Percentiles rank a stretch among this genome's conserved stretches.
phyloP scores from a whole-genome alignment of 768 basidiomycete genomes.

The Tylopilus rubrobrunneus region DNA sequence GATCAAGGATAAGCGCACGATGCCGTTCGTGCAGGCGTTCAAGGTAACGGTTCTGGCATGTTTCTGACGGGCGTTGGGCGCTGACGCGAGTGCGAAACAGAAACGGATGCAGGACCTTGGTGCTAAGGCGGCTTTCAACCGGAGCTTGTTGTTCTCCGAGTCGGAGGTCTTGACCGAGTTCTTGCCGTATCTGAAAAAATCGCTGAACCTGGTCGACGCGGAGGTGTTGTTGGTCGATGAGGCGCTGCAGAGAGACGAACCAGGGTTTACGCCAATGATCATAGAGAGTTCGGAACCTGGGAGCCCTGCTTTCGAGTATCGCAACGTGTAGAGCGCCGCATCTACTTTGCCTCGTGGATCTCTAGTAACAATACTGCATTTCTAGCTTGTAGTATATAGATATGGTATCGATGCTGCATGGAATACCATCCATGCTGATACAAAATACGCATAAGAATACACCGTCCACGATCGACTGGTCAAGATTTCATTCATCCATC shows the following conservation, averaged over 20 bases:
- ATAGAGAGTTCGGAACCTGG: slow-evolving; percentile 89
- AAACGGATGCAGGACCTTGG: slow-evolving; percentile 81
- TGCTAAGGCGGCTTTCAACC: slow-evolving; percentile 73
- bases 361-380: neutral
- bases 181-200: slow-evolving; percentile 76
- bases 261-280: slow-evolving; percentile 62
- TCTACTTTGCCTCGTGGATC: neutral
- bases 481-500: neutral
- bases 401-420: neutral
- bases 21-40: slow-evolving; percentile 93
- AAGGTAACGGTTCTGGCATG: slow-evolving; percentile 53
- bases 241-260: slow-evolving; percentile 48
- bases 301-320: slow-evolving; percentile 81
- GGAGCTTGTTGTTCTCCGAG: slow-evolving; percentile 82
- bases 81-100: slow-evolving; percentile 34
- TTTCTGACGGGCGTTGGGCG: neutral
- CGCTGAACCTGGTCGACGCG: slow-evolving; percentile 65
- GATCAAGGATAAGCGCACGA: slow-evolving; percentile 92
- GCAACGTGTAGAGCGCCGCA: slow-evolving; percentile 51
- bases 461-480: neutral
- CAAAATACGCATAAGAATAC: slow-evolving; percentile 1
- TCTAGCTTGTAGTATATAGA: neutral
- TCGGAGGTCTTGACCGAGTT: slow-evolving; percentile 64
- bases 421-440: neutral
- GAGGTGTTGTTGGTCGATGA: slow-evolving; percentile 70